These are phyloP conservation scores for Crepidotus variabilis DNA, from an alignment of 768 basidiomycete species.

Conservation along the genomic window DNA sequence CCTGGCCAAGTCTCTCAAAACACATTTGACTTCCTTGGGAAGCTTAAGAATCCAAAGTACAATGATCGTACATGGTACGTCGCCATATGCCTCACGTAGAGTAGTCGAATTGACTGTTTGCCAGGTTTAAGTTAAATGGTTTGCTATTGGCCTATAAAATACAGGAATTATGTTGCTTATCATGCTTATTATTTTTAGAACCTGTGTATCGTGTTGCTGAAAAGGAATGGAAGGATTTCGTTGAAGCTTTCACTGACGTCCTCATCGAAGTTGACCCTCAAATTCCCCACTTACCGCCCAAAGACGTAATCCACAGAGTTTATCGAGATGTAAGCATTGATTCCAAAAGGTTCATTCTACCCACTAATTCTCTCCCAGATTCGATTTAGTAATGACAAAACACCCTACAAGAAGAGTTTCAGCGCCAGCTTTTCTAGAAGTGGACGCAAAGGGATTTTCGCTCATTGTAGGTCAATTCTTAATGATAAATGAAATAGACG, in stretches of 20 bases:
- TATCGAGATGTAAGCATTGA: slow-evolving; percentile 66
- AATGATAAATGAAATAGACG: not conserved
- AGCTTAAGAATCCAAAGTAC: slow-evolving; percentile 68
- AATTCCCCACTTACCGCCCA: slow-evolving; percentile 84
- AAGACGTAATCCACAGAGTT: slow-evolving; percentile 89
- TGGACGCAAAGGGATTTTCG: slow-evolving; percentile 88
- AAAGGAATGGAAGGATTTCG: slow-evolving; percentile 85
- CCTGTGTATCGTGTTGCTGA: slow-evolving; percentile 80
- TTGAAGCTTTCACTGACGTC: slow-evolving; percentile 64
- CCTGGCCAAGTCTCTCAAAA: slow-evolving; percentile 86
- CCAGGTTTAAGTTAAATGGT: slow-evolving; percentile 87
- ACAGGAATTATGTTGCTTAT: not conserved
- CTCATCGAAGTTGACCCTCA: slow-evolving; percentile 75
- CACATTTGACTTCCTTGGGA: slow-evolving; percentile 70
- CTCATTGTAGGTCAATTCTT: slow-evolving; percentile 58
- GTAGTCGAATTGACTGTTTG: not conserved
- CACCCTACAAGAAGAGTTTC: slow-evolving; percentile 86
- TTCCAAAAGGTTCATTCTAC: not conserved
- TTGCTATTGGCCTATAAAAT: slow-evolving; percentile 2
- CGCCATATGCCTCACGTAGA: not conserved
- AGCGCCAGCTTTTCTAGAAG: slow-evolving; percentile 85
- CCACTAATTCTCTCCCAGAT: slow-evolving; percentile 39
- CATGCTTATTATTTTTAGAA: slow-evolving; percentile 36
- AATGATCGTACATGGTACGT: slow-evolving; percentile 82
- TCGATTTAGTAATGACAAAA: slow-evolving; percentile 92